Percentiles rank a stretch among this genome's conserved stretches.
These are phyloP conservation scores for Brassica nigra DNA, from an alignment of 345 rosid genomes.

Conservation along the genomic window DNA sequence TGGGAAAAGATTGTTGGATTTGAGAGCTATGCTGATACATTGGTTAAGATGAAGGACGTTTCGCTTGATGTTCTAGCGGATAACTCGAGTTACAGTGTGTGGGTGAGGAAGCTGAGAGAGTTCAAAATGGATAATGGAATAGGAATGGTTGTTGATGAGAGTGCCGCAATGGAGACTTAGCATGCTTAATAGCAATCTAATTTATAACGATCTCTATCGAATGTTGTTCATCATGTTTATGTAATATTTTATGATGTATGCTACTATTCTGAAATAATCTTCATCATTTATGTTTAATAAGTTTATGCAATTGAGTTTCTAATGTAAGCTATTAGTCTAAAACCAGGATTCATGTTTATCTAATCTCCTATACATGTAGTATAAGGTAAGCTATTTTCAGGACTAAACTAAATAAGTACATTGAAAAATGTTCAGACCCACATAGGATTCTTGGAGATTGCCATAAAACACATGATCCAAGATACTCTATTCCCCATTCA, in stretches of 20 bases:
- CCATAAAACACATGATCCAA: constrained; percentile 40
- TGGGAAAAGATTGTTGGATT: constrained; percentile 48
- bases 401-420: neutral
- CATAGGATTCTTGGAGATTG: constrained; percentile 38
- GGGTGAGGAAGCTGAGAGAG: constrained; percentile 51
- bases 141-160: constrained; percentile 16
- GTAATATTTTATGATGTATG: constrained; percentile 7
- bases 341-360: neutral
- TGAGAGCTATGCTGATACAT: constrained; percentile 43
- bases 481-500: constrained; percentile 36
- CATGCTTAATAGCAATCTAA: constrained; percentile 6
- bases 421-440: neutral
- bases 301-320: neutral
- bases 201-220: constrained; percentile 6
- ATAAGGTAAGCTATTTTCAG: constrained; percentile 9
- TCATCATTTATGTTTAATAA: neutral
- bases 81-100: constrained; percentile 67
- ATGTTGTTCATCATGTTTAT: constrained; percentile 11
- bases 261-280: neutral
- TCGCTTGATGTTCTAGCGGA: constrained; percentile 61
- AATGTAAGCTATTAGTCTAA: neutral
- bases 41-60: constrained; percentile 60
- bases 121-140: constrained; percentile 35
- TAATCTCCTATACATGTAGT: neutral
- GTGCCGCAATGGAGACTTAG: constrained; percentile 33